Base-by-base conservation (phyloP, 306 rosid species). In the Sophora flavescens region DNA sequence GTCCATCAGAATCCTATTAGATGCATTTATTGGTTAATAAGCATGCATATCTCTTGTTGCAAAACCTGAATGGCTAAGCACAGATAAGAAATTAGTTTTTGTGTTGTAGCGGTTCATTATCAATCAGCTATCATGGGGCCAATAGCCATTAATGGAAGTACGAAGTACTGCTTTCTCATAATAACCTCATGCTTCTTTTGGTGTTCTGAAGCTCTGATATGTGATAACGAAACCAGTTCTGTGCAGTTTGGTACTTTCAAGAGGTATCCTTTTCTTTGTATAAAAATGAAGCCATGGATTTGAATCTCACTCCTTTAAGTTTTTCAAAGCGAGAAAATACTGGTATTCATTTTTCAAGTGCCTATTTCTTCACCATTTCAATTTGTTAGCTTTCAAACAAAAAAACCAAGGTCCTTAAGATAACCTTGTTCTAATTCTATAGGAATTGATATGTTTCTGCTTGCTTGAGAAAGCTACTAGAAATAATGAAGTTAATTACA, bases 51-150 rank as follows among this genome's bases (percentile, higher is more conserved):
- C 84, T 16, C 17, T 14, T 22, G 70, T 38, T 75, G 6, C 54
- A 59, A 44, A 12, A 41, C 72, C 61, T 58, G 70, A 82, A 76
- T 85, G 86, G 86, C 68, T 47, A 62, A 30, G 42, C 67, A 52
- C 6, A 54, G 89, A 85, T 85, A 82, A 75, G 45, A 50, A 56
- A 60, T 22, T 18, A 26, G 13, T 3, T 72, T 73, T 69, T 78
- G 7, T 72, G 77, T 69, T 78, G 7, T 50, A 58, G 2, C 32
- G 3, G 2, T 51, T 50, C 45, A 57, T 12, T 70, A n/a, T 75
- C 77, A 50, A 62, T 28, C 42, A 71, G 17, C n/a, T 47, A 70
- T 67, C 45, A 33, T 32, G 6, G 57, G 38, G 3, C 51, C 44
- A 69, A 28, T 28, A 4, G 3, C 16, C 26, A 73, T 62, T 52